These are phyloP conservation scores for Entrophospora sp. DNA, from an alignment of 192 early-diverging fungal genomes.

Conservation along the genomic window DNA sequence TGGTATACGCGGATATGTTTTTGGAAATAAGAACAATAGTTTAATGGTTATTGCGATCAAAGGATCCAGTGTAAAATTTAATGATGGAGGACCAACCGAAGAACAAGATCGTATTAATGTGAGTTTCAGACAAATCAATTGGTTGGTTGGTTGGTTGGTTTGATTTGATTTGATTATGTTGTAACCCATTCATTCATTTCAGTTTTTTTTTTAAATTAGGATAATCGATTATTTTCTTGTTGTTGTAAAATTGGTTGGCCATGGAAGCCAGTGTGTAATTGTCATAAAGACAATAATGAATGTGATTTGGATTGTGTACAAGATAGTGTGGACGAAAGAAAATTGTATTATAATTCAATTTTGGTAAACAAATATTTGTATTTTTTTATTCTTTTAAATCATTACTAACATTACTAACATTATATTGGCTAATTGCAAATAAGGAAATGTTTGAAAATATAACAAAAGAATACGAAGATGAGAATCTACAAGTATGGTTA, in stretches of 20 bases:
- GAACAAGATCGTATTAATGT: constrained; percentile 42
- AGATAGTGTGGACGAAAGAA: constrained; percentile 48
- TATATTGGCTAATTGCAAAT: too few relatives aligned
- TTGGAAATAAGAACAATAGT: constrained; percentile 53
- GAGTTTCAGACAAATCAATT: too few relatives aligned
- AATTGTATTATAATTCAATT: constrained; percentile 61
- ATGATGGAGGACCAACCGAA: constrained; percentile 64
- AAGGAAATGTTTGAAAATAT: constrained; percentile 64
- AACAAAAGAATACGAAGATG: constrained; percentile 52
- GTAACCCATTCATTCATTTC: too few relatives aligned
- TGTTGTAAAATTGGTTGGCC: too few relatives aligned
- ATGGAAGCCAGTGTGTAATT: too few relatives aligned
- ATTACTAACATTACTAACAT: constrained; percentile 28
- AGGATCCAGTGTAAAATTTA: constrained; percentile 66
- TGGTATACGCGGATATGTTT: constrained; percentile 83
- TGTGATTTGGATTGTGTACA: constrained; percentile 56
- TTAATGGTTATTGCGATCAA: constrained; percentile 80
- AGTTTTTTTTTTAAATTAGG: too few relatives aligned
- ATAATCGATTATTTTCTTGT: too few relatives aligned
- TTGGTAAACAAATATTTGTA: constrained; percentile 27
- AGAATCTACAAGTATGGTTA: constrained; percentile 62
- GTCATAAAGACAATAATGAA: constrained; percentile 38
- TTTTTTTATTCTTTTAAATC: constrained; percentile 19
- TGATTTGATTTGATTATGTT: too few relatives aligned
- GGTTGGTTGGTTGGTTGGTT: too few relatives aligned